Evolutionary conservation across 805 yeast genomes (phyloP).

Genomic region (Starmerella asiatica): DNA sequence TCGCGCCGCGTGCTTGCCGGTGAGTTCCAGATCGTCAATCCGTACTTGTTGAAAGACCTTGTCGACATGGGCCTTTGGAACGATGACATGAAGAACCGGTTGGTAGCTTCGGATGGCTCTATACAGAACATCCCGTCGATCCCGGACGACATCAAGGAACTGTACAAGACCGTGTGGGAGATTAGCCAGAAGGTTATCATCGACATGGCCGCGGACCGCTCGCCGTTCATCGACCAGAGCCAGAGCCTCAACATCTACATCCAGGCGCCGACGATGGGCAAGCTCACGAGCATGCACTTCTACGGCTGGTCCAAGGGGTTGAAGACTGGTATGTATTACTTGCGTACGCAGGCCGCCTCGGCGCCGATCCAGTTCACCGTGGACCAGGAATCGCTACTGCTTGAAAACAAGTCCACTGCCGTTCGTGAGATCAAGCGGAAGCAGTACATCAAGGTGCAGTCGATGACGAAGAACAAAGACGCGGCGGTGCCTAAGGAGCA

Average conservation of each 20-base stretch:
- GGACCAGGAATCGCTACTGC: slow-evolving; percentile 34
- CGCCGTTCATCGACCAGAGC: slow-evolving; percentile 69
- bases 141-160: slow-evolving; percentile 57
- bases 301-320: slow-evolving; percentile 98
- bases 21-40: slow-evolving; percentile 85
- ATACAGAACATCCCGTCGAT: slow-evolving; percentile 60
- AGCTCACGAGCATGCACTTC: slow-evolving; percentile 94
- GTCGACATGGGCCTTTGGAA: slow-evolving; percentile 75
- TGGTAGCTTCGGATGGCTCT: slow-evolving; percentile 71
- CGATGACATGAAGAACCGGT: slow-evolving; percentile 59
- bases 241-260: slow-evolving; percentile 85
- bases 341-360: slow-evolving; percentile 94
- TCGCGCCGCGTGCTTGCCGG: slow-evolving; percentile 85
- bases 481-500: slow-evolving; percentile 8
- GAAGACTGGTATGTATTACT: slow-evolving; percentile 96
- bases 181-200: slow-evolving; percentile 72
- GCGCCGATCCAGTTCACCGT: slow-evolving; percentile 90
- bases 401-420: slow-evolving; percentile 11
- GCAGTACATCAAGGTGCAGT: slow-evolving; percentile 15
- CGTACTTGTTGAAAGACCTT: slow-evolving; percentile 68
- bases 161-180: slow-evolving; percentile 97
- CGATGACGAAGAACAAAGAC: slow-evolving; percentile 8
- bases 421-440: slow-evolving; percentile 18
- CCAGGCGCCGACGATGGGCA: slow-evolving; percentile 87
- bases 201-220: slow-evolving; percentile 74